Conservation (phyloP, 345 rosid genomes). For the Schrenkiella parvula region DNA sequence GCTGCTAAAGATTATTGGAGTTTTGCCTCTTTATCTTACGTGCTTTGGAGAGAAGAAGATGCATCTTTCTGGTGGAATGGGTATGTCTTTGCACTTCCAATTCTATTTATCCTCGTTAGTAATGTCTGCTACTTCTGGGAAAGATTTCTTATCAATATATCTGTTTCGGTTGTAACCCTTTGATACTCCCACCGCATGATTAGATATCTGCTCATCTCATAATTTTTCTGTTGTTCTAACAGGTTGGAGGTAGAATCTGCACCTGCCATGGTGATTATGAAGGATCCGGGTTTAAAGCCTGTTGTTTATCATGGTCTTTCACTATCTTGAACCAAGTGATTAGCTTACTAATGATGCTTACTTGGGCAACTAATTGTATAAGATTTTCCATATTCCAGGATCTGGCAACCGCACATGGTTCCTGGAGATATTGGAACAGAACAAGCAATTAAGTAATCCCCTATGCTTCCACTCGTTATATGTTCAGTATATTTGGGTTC, state of each 20-base stretch:
- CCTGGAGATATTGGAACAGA: conserved; percentile 60
- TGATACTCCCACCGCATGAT: not conserved
- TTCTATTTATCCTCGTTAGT: not conserved
- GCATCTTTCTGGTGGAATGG: conserved; percentile 89
- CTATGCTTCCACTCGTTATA: conserved; percentile 11
- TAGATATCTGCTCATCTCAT: conserved; percentile 16
- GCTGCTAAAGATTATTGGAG: conserved; percentile 71
- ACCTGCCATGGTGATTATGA: conserved; percentile 80
- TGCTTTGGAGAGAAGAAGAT: conserved; percentile 90
- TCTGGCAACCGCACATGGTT: conserved; percentile 68
- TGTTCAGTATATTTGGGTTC: not conserved
- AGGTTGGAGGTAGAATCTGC: conserved; percentile 96
- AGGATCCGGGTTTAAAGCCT: conserved; percentile 88
- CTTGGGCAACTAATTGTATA: conserved; percentile 19
- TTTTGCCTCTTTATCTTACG: conserved; percentile 69
- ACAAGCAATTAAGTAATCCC: conserved; percentile 72
- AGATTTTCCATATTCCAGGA: conserved; percentile 45
- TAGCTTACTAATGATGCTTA: conserved; percentile 6
- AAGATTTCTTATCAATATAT: not conserved
- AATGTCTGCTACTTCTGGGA: not conserved
- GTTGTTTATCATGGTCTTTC: conserved; percentile 74
- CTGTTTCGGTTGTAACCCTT: conserved; percentile 5
- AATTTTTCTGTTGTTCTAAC: conserved; percentile 31
- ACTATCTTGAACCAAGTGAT: conserved; percentile 15
- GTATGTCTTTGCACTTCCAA: conserved; percentile 47